phyloP scores from a whole-genome alignment of 257 asterid species.

The Solanum bukasovii region DNA sequence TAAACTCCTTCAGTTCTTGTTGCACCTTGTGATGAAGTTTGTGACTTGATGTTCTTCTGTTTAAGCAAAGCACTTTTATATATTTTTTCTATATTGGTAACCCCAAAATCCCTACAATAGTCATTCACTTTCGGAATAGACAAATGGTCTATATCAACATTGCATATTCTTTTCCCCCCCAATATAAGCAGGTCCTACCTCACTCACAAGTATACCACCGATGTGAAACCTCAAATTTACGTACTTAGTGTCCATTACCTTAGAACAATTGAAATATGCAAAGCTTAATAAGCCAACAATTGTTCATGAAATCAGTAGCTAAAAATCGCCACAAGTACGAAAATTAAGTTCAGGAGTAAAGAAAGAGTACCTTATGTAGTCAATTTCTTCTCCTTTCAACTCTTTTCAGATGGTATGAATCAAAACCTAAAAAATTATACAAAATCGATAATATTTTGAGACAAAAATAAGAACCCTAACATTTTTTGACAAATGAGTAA shows the following conservation, averaged over 20 bases:
- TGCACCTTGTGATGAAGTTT: neutral
- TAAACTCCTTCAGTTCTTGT: neutral
- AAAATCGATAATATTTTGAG: neutral
- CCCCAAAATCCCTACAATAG: too few species aligned
- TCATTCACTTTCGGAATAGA: too few species aligned
- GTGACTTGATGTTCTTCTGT: neutral
- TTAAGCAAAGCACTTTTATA: neutral
- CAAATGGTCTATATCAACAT: too few species aligned
- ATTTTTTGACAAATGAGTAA: neutral
- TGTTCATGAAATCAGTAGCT: neutral
- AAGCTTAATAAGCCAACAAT: neutral
- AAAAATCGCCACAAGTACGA: neutral
- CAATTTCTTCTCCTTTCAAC: neutral
- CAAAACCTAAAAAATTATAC: neutral
- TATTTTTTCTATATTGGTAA: too few species aligned
- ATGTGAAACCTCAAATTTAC: neutral
- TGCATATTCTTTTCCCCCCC: too few species aligned
- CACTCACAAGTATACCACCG: neutral
- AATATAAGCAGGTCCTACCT: too few species aligned
- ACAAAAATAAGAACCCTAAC: neutral
- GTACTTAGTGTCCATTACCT: neutral
- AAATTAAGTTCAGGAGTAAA: neutral
- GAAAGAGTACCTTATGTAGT: neutral
- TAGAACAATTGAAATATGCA: neutral
- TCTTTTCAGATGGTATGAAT: neutral